These are phyloP conservation scores for Trypethelium eluteriae DNA, from an alignment of 495 filamentous ascomycete genomes.

Conservation along the genomic window DNA sequence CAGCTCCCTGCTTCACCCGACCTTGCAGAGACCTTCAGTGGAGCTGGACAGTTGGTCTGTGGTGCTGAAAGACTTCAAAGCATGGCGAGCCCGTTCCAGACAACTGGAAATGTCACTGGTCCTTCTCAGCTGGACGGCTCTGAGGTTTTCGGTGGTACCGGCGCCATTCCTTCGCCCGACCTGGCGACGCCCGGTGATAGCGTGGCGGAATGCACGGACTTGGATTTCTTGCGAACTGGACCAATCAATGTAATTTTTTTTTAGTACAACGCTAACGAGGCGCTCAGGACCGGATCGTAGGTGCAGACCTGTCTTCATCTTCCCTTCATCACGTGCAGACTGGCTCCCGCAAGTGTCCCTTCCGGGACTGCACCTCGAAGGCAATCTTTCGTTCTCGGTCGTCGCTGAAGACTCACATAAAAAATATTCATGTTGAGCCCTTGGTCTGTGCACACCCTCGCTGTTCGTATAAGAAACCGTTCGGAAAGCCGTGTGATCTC, in stretches of 20 bases:
- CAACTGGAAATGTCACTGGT: not conserved
- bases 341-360: too few species aligned
- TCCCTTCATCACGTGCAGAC: too few species aligned
- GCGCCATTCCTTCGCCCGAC: not conserved
- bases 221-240: not conserved
- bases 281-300: not conserved
- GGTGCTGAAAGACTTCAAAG: not conserved
- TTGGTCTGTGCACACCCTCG: not conserved
- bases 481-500: not conserved
- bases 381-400: constrained; percentile 12
- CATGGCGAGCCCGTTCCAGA: not conserved
- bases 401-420: constrained; percentile 13
- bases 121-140: not conserved
- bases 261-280: constrained; percentile 18
- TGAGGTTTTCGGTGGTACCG: not conserved
- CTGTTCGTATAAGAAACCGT: not conserved
- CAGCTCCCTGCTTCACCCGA: not conserved
- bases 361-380: constrained; percentile 17
- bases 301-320: too few species aligned
- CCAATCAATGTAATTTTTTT: constrained; percentile 20
- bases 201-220: not conserved
- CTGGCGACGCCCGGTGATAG: not conserved
- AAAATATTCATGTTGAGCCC: constrained; percentile 2
- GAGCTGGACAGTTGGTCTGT: not conserved
- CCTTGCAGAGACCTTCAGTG: not conserved